These are phyloP conservation scores for Nakataea oryzae DNA, from an alignment of 2,329 filamentous ascomycete genomes.

Conservation along the genomic window DNA sequence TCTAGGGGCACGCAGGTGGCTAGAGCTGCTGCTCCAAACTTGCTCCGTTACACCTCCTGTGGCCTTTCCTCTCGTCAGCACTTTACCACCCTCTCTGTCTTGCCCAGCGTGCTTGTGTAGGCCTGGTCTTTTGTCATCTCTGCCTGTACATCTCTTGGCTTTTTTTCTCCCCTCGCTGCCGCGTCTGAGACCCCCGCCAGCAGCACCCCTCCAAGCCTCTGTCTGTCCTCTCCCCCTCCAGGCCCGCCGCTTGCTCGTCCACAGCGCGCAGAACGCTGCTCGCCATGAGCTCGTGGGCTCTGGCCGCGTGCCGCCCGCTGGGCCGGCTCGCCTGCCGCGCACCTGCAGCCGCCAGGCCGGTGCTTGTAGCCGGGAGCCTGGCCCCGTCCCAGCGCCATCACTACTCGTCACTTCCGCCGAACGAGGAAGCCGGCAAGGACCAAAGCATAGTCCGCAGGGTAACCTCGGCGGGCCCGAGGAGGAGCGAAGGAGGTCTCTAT, in stretches of 20 bases:
- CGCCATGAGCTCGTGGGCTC: neutral
- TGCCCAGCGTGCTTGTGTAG: neutral
- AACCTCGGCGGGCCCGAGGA: neutral
- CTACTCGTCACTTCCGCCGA: neutral
- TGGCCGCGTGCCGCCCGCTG: neutral
- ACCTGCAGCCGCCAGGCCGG: neutral
- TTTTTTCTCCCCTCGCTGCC: neutral
- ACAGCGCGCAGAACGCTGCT: neutral
- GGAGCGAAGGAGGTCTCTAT: neutral
- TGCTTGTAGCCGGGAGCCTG: neutral
- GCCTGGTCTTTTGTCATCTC: neutral
- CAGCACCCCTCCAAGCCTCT: neutral
- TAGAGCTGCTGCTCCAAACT: neutral
- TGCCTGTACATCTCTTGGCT: neutral
- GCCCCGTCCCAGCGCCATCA: neutral
- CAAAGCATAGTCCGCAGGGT: too few species aligned
- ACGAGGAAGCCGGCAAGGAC: neutral
- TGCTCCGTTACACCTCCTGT: neutral
- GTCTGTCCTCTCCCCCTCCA: too few species aligned
- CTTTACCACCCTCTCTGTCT: neutral
- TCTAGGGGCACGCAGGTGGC: too few species aligned
- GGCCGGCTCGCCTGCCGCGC: neutral
- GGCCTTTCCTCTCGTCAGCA: neutral
- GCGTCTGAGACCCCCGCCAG: neutral
- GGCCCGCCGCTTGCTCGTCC: neutral